Conservation (phyloP, 2,329 filamentous ascomycete genomes). For the Botryotinia convoluta region DNA sequence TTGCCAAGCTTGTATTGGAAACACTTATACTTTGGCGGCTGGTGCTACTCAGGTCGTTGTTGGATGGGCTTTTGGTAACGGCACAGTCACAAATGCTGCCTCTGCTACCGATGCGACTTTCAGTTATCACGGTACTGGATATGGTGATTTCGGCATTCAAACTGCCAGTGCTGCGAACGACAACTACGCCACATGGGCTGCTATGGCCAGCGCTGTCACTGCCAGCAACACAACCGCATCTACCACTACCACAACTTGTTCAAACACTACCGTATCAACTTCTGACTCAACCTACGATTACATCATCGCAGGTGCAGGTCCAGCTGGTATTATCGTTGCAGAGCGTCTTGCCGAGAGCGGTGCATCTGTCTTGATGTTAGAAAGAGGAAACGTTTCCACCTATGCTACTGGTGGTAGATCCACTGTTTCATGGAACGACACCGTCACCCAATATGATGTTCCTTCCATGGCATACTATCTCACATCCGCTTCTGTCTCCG, state of each 20-base stretch:
- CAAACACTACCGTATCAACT: constrained; percentile 6
- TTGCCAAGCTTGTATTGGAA: constrained; percentile 45
- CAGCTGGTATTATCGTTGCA: constrained; percentile 19
- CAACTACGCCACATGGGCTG: constrained; percentile 17
- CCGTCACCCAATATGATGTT: constrained; percentile 18
- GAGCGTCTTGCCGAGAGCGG: constrained; percentile 18
- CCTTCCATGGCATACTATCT: constrained; percentile 19
- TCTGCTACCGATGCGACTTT: constrained; percentile 18
- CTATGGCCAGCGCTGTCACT: constrained; percentile 9
- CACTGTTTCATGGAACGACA: constrained; percentile 17
- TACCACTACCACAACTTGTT: not conserved
- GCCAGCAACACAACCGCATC: constrained; percentile 10
- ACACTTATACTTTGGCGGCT: not conserved
- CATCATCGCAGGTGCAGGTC: constrained; percentile 17
- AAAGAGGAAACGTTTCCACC: constrained; percentile 18
- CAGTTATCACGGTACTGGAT: constrained; percentile 16
- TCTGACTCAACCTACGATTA: constrained; percentile 16
- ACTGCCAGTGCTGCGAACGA: not conserved
- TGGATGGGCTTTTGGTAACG: constrained; percentile 19
- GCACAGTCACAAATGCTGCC: constrained; percentile 15
- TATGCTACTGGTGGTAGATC: constrained; percentile 18
- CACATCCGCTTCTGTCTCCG: not conserved
- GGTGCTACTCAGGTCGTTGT: not conserved
- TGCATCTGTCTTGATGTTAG: constrained; percentile 20
- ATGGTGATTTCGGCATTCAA: constrained; percentile 6